Conservation (phyloP, 306 rosid species). For the Crotalaria pallida region DNA sequence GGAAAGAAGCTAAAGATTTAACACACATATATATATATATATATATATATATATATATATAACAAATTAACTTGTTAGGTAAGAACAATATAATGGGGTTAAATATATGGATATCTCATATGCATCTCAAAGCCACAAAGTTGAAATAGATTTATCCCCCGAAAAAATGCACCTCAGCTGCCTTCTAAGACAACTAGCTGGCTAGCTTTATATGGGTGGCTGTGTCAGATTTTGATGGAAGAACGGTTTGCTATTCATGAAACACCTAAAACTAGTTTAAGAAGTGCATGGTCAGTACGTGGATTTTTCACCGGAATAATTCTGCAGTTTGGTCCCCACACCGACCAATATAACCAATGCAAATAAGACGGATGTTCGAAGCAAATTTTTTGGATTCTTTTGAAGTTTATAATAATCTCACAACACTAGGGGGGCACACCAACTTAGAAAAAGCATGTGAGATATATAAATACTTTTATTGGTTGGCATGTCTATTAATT, state of each 20-base stretch:
- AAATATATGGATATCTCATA: neutral
- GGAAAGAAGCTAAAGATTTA: neutral
- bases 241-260: neutral
- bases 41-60: too few species aligned
- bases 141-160: neutral
- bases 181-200: neutral
- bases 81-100: neutral
- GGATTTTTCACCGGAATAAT: slow-evolving; percentile 12
- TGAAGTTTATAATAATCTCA: slow-evolving; percentile 7
- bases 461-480: slow-evolving; percentile 20
- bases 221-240: neutral
- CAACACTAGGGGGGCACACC: slow-evolving; percentile 34
- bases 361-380: slow-evolving; percentile 55
- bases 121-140: neutral
- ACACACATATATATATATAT: too few species aligned
- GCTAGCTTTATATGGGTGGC: neutral
- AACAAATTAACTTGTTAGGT: neutral
- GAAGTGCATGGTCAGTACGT: slow-evolving; percentile 47
- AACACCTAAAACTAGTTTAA: neutral
- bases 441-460: slow-evolving; percentile 45
- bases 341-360: slow-evolving; percentile 79
- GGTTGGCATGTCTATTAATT: slow-evolving; percentile 38
- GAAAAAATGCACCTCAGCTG: neutral
- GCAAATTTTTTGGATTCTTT: slow-evolving; percentile 27
- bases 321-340: slow-evolving; percentile 31